These are phyloP conservation scores for Clonostachys solani DNA, from an alignment of 2,329 filamentous ascomycete species.

Conservation along the genomic window DNA sequence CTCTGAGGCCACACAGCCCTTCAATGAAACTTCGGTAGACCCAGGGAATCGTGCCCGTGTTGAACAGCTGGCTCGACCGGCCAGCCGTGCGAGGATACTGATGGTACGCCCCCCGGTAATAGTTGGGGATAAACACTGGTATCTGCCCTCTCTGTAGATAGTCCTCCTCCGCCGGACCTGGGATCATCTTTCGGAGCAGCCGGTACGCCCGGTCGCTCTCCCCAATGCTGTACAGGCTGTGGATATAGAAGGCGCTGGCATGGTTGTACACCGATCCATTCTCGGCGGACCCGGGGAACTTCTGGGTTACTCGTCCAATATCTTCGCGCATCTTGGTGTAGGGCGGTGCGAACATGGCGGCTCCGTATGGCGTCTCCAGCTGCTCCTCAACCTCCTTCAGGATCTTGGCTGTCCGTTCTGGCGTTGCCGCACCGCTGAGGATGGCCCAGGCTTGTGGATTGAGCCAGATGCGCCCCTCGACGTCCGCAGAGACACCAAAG, in stretches of 20 bases:
- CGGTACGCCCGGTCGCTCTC: constrained; percentile 44
- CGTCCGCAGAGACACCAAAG: constrained; percentile 45
- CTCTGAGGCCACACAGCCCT: constrained; percentile 47
- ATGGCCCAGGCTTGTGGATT: constrained; percentile 54
- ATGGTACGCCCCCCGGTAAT: constrained; percentile 48
- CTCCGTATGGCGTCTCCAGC: constrained; percentile 47
- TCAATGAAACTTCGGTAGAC: constrained; percentile 51
- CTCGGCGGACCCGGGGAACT: constrained; percentile 52
- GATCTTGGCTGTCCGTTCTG: constrained; percentile 35
- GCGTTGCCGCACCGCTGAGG: constrained; percentile 43
- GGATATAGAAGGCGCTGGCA: constrained; percentile 49
- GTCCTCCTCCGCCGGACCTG: constrained; percentile 45
- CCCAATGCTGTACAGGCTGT: constrained; percentile 44
- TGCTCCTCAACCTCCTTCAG: constrained; percentile 44
- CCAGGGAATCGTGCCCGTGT: constrained; percentile 55
- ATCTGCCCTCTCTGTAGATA: constrained; percentile 49
- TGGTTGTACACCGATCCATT: constrained; percentile 57
- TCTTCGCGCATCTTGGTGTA: constrained; percentile 53
- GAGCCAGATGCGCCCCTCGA: constrained; percentile 53
- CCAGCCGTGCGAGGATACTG: constrained; percentile 47
- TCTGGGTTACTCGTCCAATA: constrained; percentile 53
- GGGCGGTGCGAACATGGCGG: constrained; percentile 51
- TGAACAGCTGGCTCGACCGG: constrained; percentile 52
- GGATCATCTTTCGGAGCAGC: constrained; percentile 48
- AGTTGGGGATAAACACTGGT: constrained; percentile 54